These are phyloP conservation scores for Elsinoe australis DNA, from an alignment of 2,329 filamentous ascomycete genomes.

Conservation along the genomic window DNA sequence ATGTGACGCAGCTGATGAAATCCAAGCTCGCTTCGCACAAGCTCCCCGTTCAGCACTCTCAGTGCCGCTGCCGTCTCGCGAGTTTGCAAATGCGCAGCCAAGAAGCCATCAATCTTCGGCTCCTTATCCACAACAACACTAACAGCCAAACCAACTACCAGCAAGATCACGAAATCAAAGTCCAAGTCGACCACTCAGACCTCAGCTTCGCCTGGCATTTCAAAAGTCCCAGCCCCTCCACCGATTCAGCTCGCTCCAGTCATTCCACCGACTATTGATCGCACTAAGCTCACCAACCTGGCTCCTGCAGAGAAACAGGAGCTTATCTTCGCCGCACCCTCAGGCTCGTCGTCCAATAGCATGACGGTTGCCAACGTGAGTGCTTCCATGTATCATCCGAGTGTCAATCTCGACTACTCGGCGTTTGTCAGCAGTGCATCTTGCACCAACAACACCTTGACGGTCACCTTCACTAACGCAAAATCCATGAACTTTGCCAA, in stretches of 20 bases:
- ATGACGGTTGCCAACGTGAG: constrained; percentile 7
- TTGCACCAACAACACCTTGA: constrained; percentile 15
- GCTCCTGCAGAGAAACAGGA: constrained; percentile 8
- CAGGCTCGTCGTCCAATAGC: background rate
- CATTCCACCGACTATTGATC: constrained; percentile 11
- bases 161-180: background rate
- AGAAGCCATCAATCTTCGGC: background rate
- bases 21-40: background rate
- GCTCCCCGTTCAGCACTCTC: constrained; percentile 1
- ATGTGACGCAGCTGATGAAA: background rate
- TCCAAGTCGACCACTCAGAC: background rate
- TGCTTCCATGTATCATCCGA: constrained; percentile 19
- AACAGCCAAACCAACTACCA: background rate
- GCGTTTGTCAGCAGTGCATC: constrained; percentile 17
- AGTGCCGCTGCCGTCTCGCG: background rate
- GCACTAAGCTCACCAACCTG: constrained; percentile 13
- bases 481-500: constrained; percentile 15
- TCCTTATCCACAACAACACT: background rate
- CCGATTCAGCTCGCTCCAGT: constrained; percentile 8
- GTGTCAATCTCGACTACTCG: constrained; percentile 19
- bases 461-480: constrained; percentile 15
- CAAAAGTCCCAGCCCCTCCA: constrained; percentile 6
- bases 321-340: constrained; percentile 11
- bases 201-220: background rate
- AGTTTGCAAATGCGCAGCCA: background rate